These are phyloP conservation scores for Aureobasidium melanogenum DNA, from an alignment of 2,329 filamentous ascomycete species.

Conservation along the genomic window DNA sequence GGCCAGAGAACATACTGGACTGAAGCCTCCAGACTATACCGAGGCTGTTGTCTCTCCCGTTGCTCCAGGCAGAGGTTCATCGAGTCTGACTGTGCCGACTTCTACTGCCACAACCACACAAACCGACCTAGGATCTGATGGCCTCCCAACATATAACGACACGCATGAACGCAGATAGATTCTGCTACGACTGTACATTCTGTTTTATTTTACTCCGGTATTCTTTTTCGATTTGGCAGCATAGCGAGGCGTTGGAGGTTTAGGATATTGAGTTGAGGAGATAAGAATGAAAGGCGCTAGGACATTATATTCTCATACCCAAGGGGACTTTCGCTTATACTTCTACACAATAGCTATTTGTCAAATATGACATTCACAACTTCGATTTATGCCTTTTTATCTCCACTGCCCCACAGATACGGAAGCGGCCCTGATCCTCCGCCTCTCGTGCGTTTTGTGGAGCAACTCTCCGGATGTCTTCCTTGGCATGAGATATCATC, in stretches of 20 bases:
- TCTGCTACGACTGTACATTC: neutral
- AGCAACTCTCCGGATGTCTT: neutral
- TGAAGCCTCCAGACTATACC: conserved; percentile 35
- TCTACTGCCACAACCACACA: neutral
- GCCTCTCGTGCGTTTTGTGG: neutral
- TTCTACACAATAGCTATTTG: neutral
- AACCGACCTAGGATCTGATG: neutral
- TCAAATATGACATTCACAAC: neutral
- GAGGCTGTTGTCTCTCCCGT: conserved; percentile 15
- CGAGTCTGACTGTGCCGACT: neutral
- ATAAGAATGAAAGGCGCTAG: neutral
- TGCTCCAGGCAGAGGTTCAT: neutral
- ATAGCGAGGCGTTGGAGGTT: neutral
- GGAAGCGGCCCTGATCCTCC: conserved; percentile 1
- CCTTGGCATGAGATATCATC: neutral
- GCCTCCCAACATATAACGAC: neutral
- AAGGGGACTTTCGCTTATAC: neutral
- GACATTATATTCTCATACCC: neutral
- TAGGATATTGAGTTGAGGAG: neutral
- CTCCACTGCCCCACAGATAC: neutral
- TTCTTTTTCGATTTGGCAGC: neutral
- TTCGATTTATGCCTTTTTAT: neutral
- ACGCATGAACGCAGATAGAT: conserved; percentile 3
- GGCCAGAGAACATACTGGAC: conserved; percentile 26
- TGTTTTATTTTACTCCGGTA: neutral